Evolutionary conservation across 257 asterid genomes (phyloP).

Genomic region (Plectranthus barbatus): DNA sequence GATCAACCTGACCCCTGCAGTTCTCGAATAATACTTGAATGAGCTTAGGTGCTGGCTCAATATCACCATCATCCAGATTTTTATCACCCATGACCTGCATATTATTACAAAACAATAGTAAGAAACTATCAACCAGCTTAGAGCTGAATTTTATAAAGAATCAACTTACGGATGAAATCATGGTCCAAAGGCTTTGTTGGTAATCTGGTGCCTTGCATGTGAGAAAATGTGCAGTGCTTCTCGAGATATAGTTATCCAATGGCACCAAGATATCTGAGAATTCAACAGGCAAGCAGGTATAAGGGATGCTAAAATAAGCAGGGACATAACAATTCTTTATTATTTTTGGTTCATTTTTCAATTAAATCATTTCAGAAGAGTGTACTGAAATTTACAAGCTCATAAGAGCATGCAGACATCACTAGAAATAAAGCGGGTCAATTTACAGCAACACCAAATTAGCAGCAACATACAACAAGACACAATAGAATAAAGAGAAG

Average conservation of each 20-base stretch:
- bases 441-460: not conserved
- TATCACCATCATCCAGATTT: slow-evolving; percentile 89
- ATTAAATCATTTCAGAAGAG: too few species aligned
- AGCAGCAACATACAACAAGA: not conserved
- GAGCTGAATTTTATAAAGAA: not conserved
- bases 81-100: slow-evolving; percentile 79
- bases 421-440: not conserved
- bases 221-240: slow-evolving; percentile 80
- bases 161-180: slow-evolving; percentile 80
- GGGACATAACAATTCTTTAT: not conserved
- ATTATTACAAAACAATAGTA: slow-evolving; percentile 14
- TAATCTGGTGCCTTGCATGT: slow-evolving; percentile 95
- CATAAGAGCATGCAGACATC: not conserved
- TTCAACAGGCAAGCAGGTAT: not conserved
- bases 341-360: too few species aligned
- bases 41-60: slow-evolving; percentile 98
- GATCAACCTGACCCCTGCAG: slow-evolving; percentile 95
- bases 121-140: slow-evolving; percentile 2
- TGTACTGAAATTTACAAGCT: not conserved
- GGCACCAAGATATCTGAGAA: slow-evolving; percentile 90
- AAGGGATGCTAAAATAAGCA: not conserved
- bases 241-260: slow-evolving; percentile 86
- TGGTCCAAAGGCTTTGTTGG: slow-evolving; percentile 96
- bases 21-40: slow-evolving; percentile 86
- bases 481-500: not conserved